phyloP scores from a whole-genome alignment of 768 basidiomycete genomes.

The Nidula microcarpa region DNA sequence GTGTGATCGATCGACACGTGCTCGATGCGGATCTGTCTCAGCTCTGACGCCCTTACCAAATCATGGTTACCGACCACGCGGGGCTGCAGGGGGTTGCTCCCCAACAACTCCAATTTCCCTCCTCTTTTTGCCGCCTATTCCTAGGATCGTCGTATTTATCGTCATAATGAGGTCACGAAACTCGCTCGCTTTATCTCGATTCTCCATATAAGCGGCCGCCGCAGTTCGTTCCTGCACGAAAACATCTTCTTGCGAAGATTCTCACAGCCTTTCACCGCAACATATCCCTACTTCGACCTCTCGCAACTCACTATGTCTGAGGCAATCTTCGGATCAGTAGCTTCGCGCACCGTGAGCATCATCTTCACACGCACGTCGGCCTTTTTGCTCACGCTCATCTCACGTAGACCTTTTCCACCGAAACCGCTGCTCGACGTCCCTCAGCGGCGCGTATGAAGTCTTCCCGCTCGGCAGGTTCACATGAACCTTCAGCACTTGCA shows the following conservation, averaged over 20 bases:
- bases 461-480: too few relatives aligned
- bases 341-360: neutral
- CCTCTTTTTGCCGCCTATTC: too few relatives aligned
- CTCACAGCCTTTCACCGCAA: neutral
- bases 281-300: neutral
- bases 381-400: neutral
- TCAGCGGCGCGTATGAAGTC: too few relatives aligned
- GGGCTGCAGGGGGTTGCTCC: too few relatives aligned
- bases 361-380: neutral
- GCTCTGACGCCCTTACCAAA: too few relatives aligned
- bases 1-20: too few relatives aligned
- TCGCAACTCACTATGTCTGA: neutral
- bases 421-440: neutral
- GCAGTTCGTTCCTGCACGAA: neutral
- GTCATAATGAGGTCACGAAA: constrained; percentile 7
- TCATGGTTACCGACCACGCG: too few relatives aligned
- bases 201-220: too few relatives aligned
- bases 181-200: too few relatives aligned
- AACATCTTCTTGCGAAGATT: neutral
- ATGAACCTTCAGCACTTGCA: too few relatives aligned
- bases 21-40: too few relatives aligned
- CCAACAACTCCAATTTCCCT: neutral
- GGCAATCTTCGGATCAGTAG: neutral
- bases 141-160: too few relatives aligned
- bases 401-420: neutral